These are phyloP conservation scores for Pichia sp. DNA, from an alignment of 1,139 yeast species.

Conservation along the genomic window DNA sequence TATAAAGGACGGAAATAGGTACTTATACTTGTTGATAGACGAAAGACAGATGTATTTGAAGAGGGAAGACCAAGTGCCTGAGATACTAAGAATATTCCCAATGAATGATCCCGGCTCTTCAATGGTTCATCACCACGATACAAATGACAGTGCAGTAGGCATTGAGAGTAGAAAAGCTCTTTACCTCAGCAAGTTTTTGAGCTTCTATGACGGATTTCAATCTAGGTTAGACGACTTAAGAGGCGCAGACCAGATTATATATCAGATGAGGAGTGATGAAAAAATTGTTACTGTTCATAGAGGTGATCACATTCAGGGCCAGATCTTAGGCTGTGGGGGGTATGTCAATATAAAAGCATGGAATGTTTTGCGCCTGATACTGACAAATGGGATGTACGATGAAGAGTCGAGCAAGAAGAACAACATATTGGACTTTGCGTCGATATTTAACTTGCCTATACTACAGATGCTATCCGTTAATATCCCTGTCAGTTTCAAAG, in stretches of 20 bases:
- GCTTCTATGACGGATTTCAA: background rate
- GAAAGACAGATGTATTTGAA: constrained; percentile 7
- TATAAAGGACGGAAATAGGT: background rate
- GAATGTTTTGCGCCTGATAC: background rate
- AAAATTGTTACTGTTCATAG: constrained; percentile 10
- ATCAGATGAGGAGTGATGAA: background rate
- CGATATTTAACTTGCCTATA: constrained; percentile 3
- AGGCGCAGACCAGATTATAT: constrained; percentile 12
- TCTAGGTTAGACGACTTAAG: constrained; percentile 10
- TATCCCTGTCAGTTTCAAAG: background rate
- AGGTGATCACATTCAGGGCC: constrained; percentile 11
- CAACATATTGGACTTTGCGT: background rate
- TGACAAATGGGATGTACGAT: background rate
- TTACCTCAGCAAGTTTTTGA: background rate
- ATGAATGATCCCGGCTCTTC: background rate
- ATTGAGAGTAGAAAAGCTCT: background rate
- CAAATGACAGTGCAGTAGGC: background rate
- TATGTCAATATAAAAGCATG: constrained; percentile 4
- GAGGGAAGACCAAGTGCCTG: constrained; percentile 8
- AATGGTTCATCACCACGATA: background rate
- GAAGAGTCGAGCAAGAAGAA: background rate
- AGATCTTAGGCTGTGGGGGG: constrained; percentile 13
- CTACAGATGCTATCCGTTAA: background rate
- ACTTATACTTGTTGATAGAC: constrained; percentile 3
- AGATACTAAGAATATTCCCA: constrained; percentile 5